Conservation (phyloP, 345 rosid genomes). For the Populus davidiana region DNA sequence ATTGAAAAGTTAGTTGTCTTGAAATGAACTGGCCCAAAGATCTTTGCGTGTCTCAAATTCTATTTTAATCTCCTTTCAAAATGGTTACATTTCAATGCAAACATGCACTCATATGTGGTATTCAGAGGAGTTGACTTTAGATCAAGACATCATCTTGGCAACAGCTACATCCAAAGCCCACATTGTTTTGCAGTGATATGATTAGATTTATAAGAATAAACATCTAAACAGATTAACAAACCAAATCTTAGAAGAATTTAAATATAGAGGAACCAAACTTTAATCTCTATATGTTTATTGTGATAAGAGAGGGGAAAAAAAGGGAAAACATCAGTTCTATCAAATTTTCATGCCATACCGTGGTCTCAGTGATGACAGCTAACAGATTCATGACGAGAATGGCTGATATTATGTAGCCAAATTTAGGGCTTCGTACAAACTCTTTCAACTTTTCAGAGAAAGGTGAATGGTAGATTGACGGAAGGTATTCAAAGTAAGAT, state of each 20-base stretch:
- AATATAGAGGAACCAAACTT: not conserved
- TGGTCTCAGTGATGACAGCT: slow-evolving; percentile 86
- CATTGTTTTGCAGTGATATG: not conserved
- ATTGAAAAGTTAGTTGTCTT: no score
- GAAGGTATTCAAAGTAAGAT: slow-evolving; percentile 63
- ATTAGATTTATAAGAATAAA: not conserved
- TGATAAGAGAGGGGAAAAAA: not conserved
- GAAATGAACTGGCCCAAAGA: no score
- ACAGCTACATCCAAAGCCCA: not conserved
- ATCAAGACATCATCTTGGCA: not conserved
- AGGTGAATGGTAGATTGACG: slow-evolving; percentile 57
- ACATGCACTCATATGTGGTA: not conserved
- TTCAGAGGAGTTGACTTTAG: not conserved
- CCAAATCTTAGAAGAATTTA: not conserved
- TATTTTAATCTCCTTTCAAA: no score
- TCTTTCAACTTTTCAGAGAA: slow-evolving; percentile 68
- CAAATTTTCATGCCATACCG: slow-evolving; percentile 50
- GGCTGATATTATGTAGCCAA: slow-evolving; percentile 71
- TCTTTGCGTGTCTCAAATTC: no score
- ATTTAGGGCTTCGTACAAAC: slow-evolving; percentile 61
- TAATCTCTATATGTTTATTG: not conserved
- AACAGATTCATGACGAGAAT: slow-evolving; percentile 70
- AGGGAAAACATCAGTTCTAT: no score
- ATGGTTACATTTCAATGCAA: no score
- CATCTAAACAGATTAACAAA: not conserved